Base-by-base conservation (phyloP, 2,329 filamentous ascomycete genomes). In the Talaromyces sp. region DNA sequence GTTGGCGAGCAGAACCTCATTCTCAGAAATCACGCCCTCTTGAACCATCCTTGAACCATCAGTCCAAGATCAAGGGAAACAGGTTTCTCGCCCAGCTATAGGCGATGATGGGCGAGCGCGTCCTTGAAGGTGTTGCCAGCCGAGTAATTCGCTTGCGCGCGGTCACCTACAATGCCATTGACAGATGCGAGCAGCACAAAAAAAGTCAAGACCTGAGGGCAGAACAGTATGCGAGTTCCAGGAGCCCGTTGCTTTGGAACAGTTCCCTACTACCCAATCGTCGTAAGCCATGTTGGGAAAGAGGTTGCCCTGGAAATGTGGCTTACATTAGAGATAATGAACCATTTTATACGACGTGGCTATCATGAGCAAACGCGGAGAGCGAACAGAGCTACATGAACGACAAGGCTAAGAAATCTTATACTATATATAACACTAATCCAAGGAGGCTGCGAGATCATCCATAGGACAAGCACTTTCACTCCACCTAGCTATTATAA, bases 191-290 rank as follows among this genome's bases (percentile, higher is more conserved):
- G 69, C 13, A 73, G 53, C 52, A 77, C 66, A 64, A 78, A 77
- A 77, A 65, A 77, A 78, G 47, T 77, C 74, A 2, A 78, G 67
- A 0, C 67, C 47, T 6, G 58, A 42, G 11, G 63, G 47, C 52
- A 71, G 71, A n/a, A 60, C n/a, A 28, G 64, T 60, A 32, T 69
- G 68, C 1, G 70, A 61, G n/a, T 60, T 60, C 2, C 64, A 59
- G 3, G 65, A 70, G 0, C 79, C 78, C 0, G 72, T 59, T 1
- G 80, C 72, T 65, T 80, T 81, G 2, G 78, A 77, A 0, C 65
- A 60, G 0, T 73, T 62, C 0, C 70, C 69, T 13, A 17, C 27
- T 8, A 67, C 64, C 1, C 68, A 59, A n/a, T 77, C 63, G 1
- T 69, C 62, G 0, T 66, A 69, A 1, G 58, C 65, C 70, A 77